Conservation (phyloP, 441 rosid genomes). For the Corymbia citriodora region DNA sequence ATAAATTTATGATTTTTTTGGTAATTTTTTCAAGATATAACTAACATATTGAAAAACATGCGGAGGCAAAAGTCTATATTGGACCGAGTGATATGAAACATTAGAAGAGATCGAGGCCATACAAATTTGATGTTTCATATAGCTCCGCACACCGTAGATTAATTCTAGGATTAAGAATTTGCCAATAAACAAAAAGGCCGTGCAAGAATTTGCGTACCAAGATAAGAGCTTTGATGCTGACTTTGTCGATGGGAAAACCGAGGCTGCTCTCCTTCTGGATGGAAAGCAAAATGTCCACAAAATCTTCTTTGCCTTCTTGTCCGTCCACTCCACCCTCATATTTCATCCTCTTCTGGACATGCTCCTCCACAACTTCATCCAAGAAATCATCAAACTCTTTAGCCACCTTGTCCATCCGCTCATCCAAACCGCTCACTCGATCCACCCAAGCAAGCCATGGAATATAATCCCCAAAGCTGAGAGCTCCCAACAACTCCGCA, state of each 20-base stretch:
- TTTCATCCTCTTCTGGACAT: not conserved
- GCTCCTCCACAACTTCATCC: slow-evolving; percentile 17
- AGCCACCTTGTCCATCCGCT: slow-evolving; percentile 5
- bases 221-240: slow-evolving; percentile 5
- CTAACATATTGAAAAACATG: not conserved
- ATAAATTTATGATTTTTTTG: too few species aligned
- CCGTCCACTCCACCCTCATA: not conserved
- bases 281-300: slow-evolving; percentile 3
- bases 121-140: not conserved
- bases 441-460: slow-evolving; percentile 25
- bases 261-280: not conserved
- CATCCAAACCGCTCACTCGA: slow-evolving; percentile 3
- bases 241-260: not conserved
- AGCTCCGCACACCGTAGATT: not conserved
- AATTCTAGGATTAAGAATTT: not conserved
- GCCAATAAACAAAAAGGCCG: not conserved
- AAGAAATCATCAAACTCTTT: slow-evolving; percentile 15
- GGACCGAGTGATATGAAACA: not conserved
- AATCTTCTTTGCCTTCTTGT: not conserved
- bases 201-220: not conserved
- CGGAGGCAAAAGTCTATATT: not conserved
- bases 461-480: slow-evolving; percentile 8
- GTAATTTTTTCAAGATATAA: not conserved
- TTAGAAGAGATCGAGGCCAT: not conserved
- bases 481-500: slow-evolving; percentile 1